phyloP scores from a whole-genome alignment of 768 basidiomycete genomes.

The Filobasidium wieringae region DNA sequence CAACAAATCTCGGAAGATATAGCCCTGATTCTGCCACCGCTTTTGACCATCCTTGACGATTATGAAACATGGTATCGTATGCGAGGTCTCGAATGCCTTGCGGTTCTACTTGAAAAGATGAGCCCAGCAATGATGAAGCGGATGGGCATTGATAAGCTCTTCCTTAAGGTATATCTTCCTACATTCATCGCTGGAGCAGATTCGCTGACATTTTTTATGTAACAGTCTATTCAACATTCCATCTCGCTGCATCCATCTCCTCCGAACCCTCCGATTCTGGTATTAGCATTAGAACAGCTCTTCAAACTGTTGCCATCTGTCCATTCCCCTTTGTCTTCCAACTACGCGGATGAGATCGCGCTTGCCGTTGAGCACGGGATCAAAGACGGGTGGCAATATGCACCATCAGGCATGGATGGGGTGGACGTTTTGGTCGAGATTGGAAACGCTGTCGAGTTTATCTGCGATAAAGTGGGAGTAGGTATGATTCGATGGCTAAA shows the following conservation, averaged over 20 bases:
- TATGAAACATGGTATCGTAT: conserved; percentile 31
- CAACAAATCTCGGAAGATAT: conserved; percentile 18
- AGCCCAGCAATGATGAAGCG: conserved; percentile 20
- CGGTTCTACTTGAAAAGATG: conserved; percentile 23
- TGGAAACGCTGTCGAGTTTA: conserved; percentile 20
- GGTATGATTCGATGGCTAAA: conserved; percentile 35
- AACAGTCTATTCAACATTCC: conserved; percentile 27
- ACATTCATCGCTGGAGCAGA: neutral
- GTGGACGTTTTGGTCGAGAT: conserved; percentile 21
- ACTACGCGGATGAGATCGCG: conserved; percentile 17
- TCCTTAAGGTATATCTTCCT: conserved; percentile 16
- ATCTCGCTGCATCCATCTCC: conserved; percentile 23
- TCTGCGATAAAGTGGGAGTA: conserved; percentile 24
- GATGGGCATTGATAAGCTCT: conserved; percentile 34
- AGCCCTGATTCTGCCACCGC: conserved; percentile 33
- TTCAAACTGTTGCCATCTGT: conserved; percentile 4
- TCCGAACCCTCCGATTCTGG: conserved; percentile 25
- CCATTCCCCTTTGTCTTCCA: conserved; percentile 6
- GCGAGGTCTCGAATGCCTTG: conserved; percentile 21
- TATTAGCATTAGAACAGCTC: conserved; percentile 17
- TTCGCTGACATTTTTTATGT: neutral
- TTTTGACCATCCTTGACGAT: conserved; percentile 35
- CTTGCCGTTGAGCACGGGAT: conserved; percentile 33
- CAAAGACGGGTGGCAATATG: conserved; percentile 33
- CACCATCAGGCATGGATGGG: conserved; percentile 25